phyloP scores from a whole-genome alignment of 306 rosid species.

The Echinosophora koreensis region DNA sequence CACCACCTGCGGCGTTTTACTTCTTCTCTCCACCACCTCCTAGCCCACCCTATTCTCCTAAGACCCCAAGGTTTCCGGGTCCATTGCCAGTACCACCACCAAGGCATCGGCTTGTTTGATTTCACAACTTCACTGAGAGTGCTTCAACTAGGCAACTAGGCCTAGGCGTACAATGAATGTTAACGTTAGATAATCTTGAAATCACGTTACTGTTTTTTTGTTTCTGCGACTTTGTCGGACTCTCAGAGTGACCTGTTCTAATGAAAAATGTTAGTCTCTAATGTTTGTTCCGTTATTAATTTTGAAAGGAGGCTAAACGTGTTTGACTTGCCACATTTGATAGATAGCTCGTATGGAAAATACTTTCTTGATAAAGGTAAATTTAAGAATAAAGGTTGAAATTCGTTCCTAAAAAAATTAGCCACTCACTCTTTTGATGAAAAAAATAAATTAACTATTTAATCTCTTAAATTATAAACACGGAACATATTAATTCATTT shows the following conservation, averaged over 20 bases:
- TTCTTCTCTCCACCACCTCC: conserved; percentile 86
- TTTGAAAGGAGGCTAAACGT: neutral
- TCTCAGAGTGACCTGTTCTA: neutral
- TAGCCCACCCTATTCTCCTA: conserved; percentile 42
- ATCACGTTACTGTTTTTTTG: neutral
- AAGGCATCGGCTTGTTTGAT: conserved; percentile 8
- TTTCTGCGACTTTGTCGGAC: neutral
- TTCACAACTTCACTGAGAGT: neutral
- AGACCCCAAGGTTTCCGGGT: conserved; percentile 22
- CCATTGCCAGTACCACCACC: conserved; percentile 29
- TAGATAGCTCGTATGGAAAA: too few relatives aligned
- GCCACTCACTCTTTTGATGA: too few relatives aligned
- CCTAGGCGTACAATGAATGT: neutral
- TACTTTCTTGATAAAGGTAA: too few relatives aligned
- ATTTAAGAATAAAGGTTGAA: too few relatives aligned
- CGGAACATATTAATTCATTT: too few relatives aligned
- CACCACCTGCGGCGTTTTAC: conserved; percentile 64
- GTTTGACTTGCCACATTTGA: too few relatives aligned
- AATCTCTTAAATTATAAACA: too few relatives aligned
- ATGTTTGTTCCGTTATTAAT: neutral
- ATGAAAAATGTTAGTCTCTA: neutral
- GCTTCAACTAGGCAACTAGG: neutral
- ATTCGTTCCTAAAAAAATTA: too few relatives aligned
- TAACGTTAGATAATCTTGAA: neutral
- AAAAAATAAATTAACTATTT: too few relatives aligned